Conservation (phyloP, 345 rosid genomes). For the Eucalyptus sp. region DNA sequence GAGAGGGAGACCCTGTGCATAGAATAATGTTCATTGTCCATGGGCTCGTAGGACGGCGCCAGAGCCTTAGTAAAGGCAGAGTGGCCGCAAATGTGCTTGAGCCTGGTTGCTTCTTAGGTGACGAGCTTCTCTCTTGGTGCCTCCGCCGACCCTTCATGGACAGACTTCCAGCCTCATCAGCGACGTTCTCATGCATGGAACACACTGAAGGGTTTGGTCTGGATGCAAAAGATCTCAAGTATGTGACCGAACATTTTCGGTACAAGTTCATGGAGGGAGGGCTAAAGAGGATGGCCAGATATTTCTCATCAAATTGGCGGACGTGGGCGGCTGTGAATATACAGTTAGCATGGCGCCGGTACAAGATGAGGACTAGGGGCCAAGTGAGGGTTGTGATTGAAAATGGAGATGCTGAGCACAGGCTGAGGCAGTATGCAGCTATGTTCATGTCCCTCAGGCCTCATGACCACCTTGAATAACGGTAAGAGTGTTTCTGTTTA, state of each 20-base stretch:
- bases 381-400: conserved; percentile 3
- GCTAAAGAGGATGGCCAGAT: conserved; percentile 37
- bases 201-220: conserved; percentile 42
- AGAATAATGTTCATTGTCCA: conserved; percentile 40
- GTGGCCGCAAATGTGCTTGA: conserved; percentile 28
- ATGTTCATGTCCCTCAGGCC: conserved; percentile 58
- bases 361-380: conserved; percentile 24
- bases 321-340: conserved; percentile 62
- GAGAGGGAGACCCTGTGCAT: conserved; percentile 58
- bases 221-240: conserved; percentile 24
- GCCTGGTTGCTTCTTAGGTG: conserved; percentile 52
- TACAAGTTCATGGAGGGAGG: conserved; percentile 39
- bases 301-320: conserved; percentile 59
- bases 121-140: conserved; percentile 55
- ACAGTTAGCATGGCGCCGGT: conserved; percentile 45
- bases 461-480: conserved; percentile 55
- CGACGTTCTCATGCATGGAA: conserved; percentile 34
- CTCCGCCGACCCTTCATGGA: conserved; percentile 43
- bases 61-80: conserved; percentile 38
- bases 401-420: conserved; percentile 1
- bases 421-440: conserved; percentile 32
- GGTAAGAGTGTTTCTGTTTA: not conserved
- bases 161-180: conserved; percentile 46
- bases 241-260: conserved; percentile 44
- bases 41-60: conserved; percentile 29